phyloP scores from a whole-genome alignment of 2,329 filamentous ascomycete species.

The Didymella sp. region DNA sequence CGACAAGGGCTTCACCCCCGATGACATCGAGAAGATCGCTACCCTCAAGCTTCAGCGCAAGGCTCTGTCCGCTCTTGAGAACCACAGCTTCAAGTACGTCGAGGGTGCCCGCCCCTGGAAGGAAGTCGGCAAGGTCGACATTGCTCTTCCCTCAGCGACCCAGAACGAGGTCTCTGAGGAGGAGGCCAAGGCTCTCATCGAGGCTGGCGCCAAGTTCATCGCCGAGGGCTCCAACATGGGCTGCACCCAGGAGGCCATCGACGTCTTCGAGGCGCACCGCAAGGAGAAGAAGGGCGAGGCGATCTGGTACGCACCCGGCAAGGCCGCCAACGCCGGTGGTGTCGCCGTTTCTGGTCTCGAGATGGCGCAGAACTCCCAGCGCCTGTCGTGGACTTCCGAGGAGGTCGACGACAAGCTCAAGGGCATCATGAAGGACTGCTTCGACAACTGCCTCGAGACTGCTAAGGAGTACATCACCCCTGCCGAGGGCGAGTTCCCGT shows the following conservation, averaged over 20 bases:
- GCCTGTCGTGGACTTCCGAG: conserved; percentile 83
- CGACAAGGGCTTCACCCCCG: conserved; percentile 75
- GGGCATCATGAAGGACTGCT: conserved; percentile 93
- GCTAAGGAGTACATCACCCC: conserved; percentile 86
- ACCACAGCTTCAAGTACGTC: conserved; percentile 81
- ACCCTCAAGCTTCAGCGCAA: conserved; percentile 86
- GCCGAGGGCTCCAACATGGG: conserved; percentile 99
- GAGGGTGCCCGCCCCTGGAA: conserved; percentile 88
- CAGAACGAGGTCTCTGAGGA: conserved; percentile 97
- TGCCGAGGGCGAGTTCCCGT: conserved; percentile 83
- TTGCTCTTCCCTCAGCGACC: conserved; percentile 90
- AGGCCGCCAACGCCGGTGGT: conserved; percentile 97
- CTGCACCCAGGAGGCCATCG: conserved; percentile 93
- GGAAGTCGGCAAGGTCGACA: conserved; percentile 86
- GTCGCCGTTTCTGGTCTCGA: conserved; percentile 96
- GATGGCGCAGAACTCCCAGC: conserved; percentile 97
- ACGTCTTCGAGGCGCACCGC: conserved; percentile 84
- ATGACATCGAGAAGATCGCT: conserved; percentile 80
- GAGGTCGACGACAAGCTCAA: conserved; percentile 92
- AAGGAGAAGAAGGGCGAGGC: conserved; percentile 71
- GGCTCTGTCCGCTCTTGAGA: conserved; percentile 75
- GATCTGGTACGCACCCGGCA: conserved; percentile 94
- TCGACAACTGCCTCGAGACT: conserved; percentile 86
- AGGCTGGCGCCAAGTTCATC: conserved; percentile 79
- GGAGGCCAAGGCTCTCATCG: conserved; percentile 83